Conservation (phyloP, 2,329 filamentous ascomycete genomes). For the Penicillium griseofulvum region DNA sequence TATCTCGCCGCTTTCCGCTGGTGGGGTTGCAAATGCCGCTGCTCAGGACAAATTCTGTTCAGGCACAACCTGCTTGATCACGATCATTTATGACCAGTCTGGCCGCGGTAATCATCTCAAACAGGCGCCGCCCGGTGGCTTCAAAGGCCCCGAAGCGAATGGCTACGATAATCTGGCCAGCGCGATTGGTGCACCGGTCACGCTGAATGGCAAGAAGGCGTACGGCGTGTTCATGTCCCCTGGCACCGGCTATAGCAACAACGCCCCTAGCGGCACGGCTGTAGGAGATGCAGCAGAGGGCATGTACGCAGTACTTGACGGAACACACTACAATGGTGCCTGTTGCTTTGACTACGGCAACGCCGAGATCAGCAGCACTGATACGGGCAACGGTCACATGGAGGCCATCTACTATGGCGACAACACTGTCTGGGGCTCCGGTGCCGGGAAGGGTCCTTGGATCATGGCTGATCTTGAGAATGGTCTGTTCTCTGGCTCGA, state of each 20-base stretch:
- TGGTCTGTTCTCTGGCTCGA: constrained; percentile 59
- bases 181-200: constrained; percentile 61
- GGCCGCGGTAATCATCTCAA: constrained; percentile 61
- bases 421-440: constrained; percentile 55
- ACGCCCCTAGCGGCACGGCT: constrained; percentile 53
- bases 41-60: constrained; percentile 62
- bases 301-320: constrained; percentile 37
- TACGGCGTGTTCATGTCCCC: constrained; percentile 64
- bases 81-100: constrained; percentile 65
- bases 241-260: constrained; percentile 63
- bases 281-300: constrained; percentile 52
- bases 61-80: constrained; percentile 61
- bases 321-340: constrained; percentile 34
- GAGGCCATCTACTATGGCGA: constrained; percentile 66
- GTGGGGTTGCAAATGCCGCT: constrained; percentile 61
- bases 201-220: constrained; percentile 58
- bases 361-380: constrained; percentile 52
- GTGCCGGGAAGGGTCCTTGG: constrained; percentile 62
- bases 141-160: constrained; percentile 54
- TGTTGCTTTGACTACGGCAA: constrained; percentile 58
- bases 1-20: constrained; percentile 54
- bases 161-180: constrained; percentile 61
- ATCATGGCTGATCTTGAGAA: constrained; percentile 69
- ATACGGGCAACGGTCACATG: constrained; percentile 65
- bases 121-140: constrained; percentile 59